Evolutionary conservation across 1,139 yeast species (phyloP).

Genomic region (Protomyces inouyei): DNA sequence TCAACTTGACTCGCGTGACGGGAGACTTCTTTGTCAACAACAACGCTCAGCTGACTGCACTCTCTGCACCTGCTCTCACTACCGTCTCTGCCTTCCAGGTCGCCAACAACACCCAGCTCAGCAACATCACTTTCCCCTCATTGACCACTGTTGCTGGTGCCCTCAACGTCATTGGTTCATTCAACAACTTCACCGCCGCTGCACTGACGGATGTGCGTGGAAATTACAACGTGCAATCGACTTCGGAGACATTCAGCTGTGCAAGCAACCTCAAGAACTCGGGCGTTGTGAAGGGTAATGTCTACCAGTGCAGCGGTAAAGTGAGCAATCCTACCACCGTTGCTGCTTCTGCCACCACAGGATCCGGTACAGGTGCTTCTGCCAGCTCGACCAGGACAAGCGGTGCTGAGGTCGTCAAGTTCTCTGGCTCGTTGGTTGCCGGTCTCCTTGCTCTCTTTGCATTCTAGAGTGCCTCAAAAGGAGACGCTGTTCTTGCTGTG

Average conservation of each 20-base stretch:
- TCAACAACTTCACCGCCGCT: constrained; percentile 71
- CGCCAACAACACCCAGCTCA: constrained; percentile 72
- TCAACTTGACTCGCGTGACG: constrained; percentile 60
- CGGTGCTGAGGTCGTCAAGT: neutral
- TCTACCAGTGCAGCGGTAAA: constrained; percentile 57
- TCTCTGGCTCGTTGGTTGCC: neutral
- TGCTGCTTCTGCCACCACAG: constrained; percentile 33
- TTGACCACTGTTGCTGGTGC: constrained; percentile 82
- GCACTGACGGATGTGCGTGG: constrained; percentile 75
- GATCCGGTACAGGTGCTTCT: constrained; percentile 31
- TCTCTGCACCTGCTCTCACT: constrained; percentile 66
- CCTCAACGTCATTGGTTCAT: constrained; percentile 70
- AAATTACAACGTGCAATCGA: constrained; percentile 77
- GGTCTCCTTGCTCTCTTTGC: neutral
- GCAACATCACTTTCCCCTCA: constrained; percentile 60
- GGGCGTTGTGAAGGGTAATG: constrained; percentile 19
- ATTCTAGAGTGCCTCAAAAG: neutral
- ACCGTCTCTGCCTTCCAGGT: constrained; percentile 72
- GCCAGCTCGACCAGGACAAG: too few relatives aligned
- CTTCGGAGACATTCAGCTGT: constrained; percentile 72
- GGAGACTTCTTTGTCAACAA: constrained; percentile 71
- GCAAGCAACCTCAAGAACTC: constrained; percentile 50
- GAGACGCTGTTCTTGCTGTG: neutral
- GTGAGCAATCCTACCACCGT: constrained; percentile 49
- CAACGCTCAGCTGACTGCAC: constrained; percentile 64